These are phyloP conservation scores for Phylloporus sp. DNA, from an alignment of 768 basidiomycete genomes.

Conservation along the genomic window DNA sequence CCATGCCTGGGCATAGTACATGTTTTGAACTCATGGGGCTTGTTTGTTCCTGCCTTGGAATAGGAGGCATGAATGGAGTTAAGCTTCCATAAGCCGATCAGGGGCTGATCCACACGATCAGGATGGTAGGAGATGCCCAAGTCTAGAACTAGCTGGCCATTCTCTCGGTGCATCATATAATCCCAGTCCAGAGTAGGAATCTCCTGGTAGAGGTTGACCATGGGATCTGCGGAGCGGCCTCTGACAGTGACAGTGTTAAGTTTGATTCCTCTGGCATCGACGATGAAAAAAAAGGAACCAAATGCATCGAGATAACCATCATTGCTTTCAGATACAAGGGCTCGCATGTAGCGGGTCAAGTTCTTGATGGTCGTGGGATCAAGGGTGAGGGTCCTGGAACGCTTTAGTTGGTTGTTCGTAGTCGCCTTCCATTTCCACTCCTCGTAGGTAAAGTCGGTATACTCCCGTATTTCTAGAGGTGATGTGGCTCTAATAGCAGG, in stretches of 20 bases:
- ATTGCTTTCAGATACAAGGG: not conserved
- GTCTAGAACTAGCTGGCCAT: slow-evolving; percentile 8
- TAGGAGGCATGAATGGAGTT: slow-evolving; percentile 6
- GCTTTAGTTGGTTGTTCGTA: slow-evolving; percentile 2
- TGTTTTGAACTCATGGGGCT: slow-evolving; percentile 5
- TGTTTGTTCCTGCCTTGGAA: slow-evolving; percentile 9
- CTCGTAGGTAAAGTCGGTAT: slow-evolving; percentile 4
- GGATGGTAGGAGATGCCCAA: slow-evolving; percentile 10
- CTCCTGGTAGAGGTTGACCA: slow-evolving; percentile 4
- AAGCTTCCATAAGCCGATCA: slow-evolving; percentile 6
- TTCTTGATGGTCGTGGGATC: not conserved
- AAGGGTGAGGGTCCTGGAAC: slow-evolving; percentile 2
- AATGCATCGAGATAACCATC: not conserved
- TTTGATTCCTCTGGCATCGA: slow-evolving; percentile 10
- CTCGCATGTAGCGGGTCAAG: not conserved
- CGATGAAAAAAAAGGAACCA: slow-evolving; percentile 16
- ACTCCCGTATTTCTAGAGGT: slow-evolving; percentile 4
- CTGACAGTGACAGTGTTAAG: slow-evolving; percentile 4
- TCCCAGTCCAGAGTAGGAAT: slow-evolving; percentile 12
- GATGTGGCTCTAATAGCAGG: slow-evolving; percentile 3
- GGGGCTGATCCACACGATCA: not conserved
- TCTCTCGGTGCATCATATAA: slow-evolving; percentile 1
- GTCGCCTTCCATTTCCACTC: slow-evolving; percentile 13
- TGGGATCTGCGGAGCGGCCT: not conserved
- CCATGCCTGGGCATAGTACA: slow-evolving; percentile 8